A percentile compares a stretch with the other conserved stretches of the same genome.
phyloP scores from a whole-genome alignment of 2,329 filamentous ascomycete genomes.

The Alternaria metachromatica region DNA sequence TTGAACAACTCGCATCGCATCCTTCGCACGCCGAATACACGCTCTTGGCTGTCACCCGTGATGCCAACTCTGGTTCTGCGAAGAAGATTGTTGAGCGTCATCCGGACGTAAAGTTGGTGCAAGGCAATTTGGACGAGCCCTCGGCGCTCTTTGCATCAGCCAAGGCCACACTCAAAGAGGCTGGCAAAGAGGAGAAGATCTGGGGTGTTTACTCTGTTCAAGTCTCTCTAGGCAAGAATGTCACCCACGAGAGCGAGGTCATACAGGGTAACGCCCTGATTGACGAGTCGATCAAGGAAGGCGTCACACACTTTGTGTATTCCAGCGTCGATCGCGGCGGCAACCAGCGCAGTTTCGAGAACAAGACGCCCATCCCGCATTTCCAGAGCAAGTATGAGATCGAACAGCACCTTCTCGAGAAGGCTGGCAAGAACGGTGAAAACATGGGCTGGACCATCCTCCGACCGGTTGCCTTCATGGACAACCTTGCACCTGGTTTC shows the following conservation, averaged over 20 bases:
- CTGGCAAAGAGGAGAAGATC: constrained; percentile 47
- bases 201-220: constrained; percentile 71
- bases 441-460: constrained; percentile 68
- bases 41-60: constrained; percentile 67
- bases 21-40: constrained; percentile 49
- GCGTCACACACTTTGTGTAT: constrained; percentile 69
- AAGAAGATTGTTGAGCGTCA: constrained; percentile 56
- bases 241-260: constrained; percentile 56
- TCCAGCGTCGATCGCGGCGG: constrained; percentile 69
- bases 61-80: constrained; percentile 59
- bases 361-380: constrained; percentile 61
- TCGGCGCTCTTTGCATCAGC: constrained; percentile 59
- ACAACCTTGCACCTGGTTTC: constrained; percentile 61
- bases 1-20: constrained; percentile 50
- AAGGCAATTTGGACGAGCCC: constrained; percentile 64
- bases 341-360: constrained; percentile 58
- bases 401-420: constrained; percentile 65
- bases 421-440: constrained; percentile 49
- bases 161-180: constrained; percentile 45
- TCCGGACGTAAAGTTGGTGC: constrained; percentile 60
- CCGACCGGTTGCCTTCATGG: constrained; percentile 68
- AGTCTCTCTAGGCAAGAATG: constrained; percentile 53
- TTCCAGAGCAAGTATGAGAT: constrained; percentile 68
- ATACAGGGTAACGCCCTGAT: constrained; percentile 65
- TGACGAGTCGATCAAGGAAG: constrained; percentile 62